Evolutionary conservation across 345 rosid genomes (phyloP).

Genomic region (Eucalyptus regnans): DNA sequence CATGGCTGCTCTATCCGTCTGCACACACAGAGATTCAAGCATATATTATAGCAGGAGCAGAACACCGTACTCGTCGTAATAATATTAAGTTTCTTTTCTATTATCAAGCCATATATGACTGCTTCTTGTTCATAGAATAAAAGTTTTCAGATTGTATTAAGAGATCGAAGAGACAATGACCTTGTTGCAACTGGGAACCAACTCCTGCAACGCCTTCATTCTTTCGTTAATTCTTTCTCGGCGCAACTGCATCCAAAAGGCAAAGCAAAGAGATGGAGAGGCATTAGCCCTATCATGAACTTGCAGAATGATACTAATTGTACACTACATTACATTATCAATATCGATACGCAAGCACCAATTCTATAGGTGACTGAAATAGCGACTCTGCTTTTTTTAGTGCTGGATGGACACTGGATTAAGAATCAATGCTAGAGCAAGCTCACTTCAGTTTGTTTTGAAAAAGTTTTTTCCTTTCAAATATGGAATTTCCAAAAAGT

Average conservation of each 20-base stretch:
- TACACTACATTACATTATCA: background rate
- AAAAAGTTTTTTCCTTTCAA: background rate
- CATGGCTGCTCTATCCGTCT: slow-evolving; percentile 79
- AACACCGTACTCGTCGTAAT: background rate
- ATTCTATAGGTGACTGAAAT: background rate
- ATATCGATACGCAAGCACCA: background rate
- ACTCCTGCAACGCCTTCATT: slow-evolving; percentile 65
- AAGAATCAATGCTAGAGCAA: too few relatives aligned
- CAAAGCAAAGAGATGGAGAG: background rate
- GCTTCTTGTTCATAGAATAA: background rate
- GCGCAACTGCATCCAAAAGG: slow-evolving; percentile 30
- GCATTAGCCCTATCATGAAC: background rate
- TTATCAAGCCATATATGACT: background rate
- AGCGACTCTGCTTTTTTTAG: too few relatives aligned
- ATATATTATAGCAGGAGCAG: background rate
- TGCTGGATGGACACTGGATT: too few relatives aligned
- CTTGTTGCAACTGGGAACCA: slow-evolving; percentile 76
- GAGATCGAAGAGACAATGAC: slow-evolving; percentile 1
- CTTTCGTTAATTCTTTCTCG: slow-evolving; percentile 68
- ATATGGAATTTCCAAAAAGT: background rate
- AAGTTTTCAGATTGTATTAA: background rate
- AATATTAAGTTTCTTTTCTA: background rate
- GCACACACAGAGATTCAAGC: background rate
- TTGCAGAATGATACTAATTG: background rate
- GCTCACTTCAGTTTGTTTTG: background rate